These are phyloP conservation scores for Carex pumila DNA, from an alignment of 176 grass and related monocot species.

Conservation along the genomic window DNA sequence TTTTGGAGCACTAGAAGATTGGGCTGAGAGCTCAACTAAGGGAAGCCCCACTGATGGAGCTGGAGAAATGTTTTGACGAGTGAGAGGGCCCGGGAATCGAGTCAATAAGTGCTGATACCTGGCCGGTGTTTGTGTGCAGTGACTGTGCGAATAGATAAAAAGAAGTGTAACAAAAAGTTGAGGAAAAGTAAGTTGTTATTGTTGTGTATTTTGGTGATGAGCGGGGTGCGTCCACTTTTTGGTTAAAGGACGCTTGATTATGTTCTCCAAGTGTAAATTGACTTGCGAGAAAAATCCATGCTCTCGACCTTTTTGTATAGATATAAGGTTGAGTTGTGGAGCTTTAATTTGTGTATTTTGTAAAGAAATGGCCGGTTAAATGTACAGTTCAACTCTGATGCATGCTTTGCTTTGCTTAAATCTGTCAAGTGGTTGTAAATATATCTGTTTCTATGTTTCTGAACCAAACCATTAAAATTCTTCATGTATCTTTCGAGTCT, in stretches of 20 bases:
- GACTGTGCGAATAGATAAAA: not conserved
- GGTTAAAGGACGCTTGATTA: not conserved
- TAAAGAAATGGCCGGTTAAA: constrained; percentile 15
- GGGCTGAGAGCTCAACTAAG: constrained; percentile 26
- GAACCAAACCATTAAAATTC: not conserved
- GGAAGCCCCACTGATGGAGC: constrained; percentile 18
- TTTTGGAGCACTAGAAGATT: not conserved
- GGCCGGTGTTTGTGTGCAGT: not conserved
- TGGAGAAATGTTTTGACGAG: not conserved
- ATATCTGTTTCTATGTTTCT: no score
- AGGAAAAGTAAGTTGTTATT: not conserved
- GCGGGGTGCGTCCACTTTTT: constrained; percentile 9
- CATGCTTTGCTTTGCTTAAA: not conserved
- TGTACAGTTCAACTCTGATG: constrained; percentile 18
- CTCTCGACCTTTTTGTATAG: constrained; percentile 19
- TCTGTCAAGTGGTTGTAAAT: not conserved
- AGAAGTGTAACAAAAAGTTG: not conserved
- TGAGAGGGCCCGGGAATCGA: not conserved
- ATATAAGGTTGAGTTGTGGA: constrained; percentile 15
- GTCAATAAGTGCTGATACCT: no score
- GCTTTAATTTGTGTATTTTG: constrained; percentile 2
- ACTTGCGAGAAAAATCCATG: not conserved
- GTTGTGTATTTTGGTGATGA: not conserved
- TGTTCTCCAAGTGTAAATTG: not conserved
- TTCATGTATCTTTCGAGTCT: not conserved